Base-by-base conservation (phyloP, 2,329 filamentous ascomycete species). In the Colletotrichum liaoningense region DNA sequence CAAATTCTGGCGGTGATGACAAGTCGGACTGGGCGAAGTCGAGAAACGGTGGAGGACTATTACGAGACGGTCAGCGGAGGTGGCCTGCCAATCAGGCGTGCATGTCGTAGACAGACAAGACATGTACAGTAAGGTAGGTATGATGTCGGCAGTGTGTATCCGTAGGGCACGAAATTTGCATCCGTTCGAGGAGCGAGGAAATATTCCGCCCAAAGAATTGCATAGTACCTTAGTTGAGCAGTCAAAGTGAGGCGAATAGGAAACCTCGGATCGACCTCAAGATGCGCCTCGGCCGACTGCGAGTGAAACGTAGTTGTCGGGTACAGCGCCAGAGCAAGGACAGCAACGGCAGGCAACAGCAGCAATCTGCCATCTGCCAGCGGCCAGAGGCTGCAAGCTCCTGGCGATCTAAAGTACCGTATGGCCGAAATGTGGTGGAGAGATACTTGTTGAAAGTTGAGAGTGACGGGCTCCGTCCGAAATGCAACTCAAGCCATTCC, bases 241-340 rank as follows among this genome's bases (percentile, higher is more conserved):
- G 38, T 19, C 14, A 42, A 49, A 71, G 33, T 57, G 68, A 71
- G 56, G 68, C 68, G 56, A 71, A 22, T 49, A 24, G 46, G 49
- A 38, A 35, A 63, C 30, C 16, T 55, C 22, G 35, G 54, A 24
- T 63, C 26, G 46, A 63, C 60, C 30, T 24, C 24, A 28, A 22
- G 46, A 63, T 63, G 59, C 26, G 33, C 58, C 38, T 66, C 63
- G 68, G 68, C 46, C 55, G 57, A 67, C 16, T 24, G 49, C 42
- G 55, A 67, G 54, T 70, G 68, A 60, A 60, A 67, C 63, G 63
- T 67, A 35, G n/a, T 38, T 26, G 46, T 54, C 55, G 58, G 66
- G 66, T 46, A 56, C 66, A 3, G 58, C 49, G 58, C 14, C 19
- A 38, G 33, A 24, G 11, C n/a, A 35, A 24, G 6, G 12, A 24